These are phyloP conservation scores for Colletotrichum aenigma DNA, from an alignment of 2,329 filamentous ascomycete species.

Conservation along the genomic window DNA sequence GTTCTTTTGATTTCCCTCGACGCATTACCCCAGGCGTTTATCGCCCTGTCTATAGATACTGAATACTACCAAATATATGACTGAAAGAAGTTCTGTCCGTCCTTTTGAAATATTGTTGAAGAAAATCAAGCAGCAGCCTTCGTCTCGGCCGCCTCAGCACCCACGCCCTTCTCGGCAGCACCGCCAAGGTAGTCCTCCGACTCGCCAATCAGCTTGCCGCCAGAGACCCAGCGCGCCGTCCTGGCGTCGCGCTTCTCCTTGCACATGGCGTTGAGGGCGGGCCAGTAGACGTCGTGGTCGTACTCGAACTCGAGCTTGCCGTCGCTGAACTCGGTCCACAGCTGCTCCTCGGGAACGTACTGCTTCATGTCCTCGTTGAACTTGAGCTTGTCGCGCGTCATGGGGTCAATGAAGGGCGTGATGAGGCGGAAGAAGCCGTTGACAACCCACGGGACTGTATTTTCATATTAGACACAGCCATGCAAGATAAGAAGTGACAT, in stretches of 20 bases:
- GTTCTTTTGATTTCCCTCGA: background rate
- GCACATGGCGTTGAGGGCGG: constrained; percentile 76
- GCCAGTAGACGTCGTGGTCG: constrained; percentile 89
- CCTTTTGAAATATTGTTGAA: background rate
- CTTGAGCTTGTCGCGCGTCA: constrained; percentile 93
- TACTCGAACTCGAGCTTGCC: constrained; percentile 91
- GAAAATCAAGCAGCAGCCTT: background rate
- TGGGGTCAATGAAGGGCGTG: constrained; percentile 93
- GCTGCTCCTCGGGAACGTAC: constrained; percentile 81
- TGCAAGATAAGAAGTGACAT: background rate
- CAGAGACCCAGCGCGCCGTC: constrained; percentile 75
- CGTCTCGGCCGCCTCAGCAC: background rate
- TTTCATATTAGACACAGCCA: constrained; percentile 2
- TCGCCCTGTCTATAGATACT: background rate
- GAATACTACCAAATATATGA: background rate
- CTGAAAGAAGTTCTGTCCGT: background rate
- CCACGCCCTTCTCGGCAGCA: constrained; percentile 23
- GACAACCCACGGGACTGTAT: constrained; percentile 86
- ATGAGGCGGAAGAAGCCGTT: constrained; percentile 96
- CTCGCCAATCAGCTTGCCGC: constrained; percentile 83
- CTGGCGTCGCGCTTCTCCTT: constrained; percentile 67
- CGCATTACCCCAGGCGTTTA: background rate
- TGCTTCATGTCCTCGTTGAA: constrained; percentile 92
- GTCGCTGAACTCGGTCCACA: constrained; percentile 76
- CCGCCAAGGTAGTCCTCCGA: constrained; percentile 87